These are phyloP conservation scores for Candida pseudofarinosa DNA, from an alignment of 805 yeast species.

Conservation along the genomic window DNA sequence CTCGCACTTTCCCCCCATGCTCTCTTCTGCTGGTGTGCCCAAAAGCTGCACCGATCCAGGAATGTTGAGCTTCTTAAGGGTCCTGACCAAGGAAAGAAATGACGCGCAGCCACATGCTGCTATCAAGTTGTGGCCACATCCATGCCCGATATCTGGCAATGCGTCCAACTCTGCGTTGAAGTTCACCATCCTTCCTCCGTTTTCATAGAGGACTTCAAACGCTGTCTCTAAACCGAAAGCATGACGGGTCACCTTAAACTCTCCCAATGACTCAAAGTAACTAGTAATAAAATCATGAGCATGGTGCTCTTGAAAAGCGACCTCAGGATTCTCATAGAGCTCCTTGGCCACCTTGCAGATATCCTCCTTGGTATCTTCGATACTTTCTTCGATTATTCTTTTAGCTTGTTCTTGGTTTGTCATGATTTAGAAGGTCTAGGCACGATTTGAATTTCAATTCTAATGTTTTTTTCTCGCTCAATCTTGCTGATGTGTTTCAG, in stretches of 20 bases:
- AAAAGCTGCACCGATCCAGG: constrained; percentile 22
- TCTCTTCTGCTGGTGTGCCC: constrained; percentile 27
- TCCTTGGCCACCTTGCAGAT: constrained; percentile 9
- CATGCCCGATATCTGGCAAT: constrained; percentile 24
- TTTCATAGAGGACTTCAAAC: constrained; percentile 12
- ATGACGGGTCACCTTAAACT: constrained; percentile 18
- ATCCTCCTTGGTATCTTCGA: neutral
- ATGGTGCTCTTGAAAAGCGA: neutral
- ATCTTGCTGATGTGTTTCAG: too few relatives aligned
- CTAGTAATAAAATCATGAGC: constrained; percentile 19
- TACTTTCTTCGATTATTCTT: neutral
- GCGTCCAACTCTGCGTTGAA: constrained; percentile 25
- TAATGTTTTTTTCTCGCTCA: too few relatives aligned
- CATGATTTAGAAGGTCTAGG: too few relatives aligned
- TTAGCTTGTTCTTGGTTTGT: neutral
- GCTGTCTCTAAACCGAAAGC: constrained; percentile 21
- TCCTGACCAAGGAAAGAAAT: constrained; percentile 13
- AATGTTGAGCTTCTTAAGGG: constrained; percentile 15
- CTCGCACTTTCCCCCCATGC: constrained; percentile 21
- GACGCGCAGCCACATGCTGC: constrained; percentile 18
- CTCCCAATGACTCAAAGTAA: constrained; percentile 14
- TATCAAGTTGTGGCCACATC: constrained; percentile 26
- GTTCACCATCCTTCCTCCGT: constrained; percentile 10
- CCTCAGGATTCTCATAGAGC: constrained; percentile 1
- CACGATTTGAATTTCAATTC: too few relatives aligned